These are phyloP conservation scores for Inga oerstediana DNA, from an alignment of 306 rosid species.

Conservation along the genomic window DNA sequence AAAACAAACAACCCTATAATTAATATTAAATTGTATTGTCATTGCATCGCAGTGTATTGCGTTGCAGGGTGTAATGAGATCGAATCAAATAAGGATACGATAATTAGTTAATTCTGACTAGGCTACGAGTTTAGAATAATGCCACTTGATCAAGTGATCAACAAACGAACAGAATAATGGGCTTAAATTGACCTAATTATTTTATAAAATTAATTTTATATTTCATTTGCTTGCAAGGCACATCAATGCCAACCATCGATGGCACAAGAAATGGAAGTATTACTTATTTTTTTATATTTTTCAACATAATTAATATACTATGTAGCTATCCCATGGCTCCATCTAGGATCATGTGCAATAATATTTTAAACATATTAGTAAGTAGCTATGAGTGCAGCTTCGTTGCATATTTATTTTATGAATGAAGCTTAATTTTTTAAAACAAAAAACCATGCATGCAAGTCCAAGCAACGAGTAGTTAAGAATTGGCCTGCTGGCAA, in stretches of 20 bases:
- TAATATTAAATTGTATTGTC: no score
- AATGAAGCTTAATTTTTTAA: not conserved
- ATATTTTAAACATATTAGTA: not conserved
- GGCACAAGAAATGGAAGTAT: not conserved
- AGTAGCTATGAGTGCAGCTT: not conserved
- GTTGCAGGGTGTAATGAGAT: no score
- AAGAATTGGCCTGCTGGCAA: not conserved
- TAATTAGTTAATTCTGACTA: slow-evolving; percentile 32
- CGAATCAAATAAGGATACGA: no score
- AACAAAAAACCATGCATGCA: not conserved
- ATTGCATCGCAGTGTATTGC: accelerated
- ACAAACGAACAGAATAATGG: slow-evolving; percentile 20
- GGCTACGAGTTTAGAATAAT: slow-evolving; percentile 13
- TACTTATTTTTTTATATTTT: not conserved
- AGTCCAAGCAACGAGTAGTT: not conserved
- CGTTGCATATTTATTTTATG: not conserved
- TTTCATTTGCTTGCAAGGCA: slow-evolving; percentile 30
- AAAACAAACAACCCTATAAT: no score
- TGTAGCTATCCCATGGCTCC: not conserved
- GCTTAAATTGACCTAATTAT: not conserved
- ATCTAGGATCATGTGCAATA: slow-evolving; percentile 33
- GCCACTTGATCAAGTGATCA: slow-evolving; percentile 32
- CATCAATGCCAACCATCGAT: slow-evolving; percentile 30
- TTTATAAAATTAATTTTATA: slow-evolving; percentile 28
- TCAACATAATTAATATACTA: not conserved